Conservation (phyloP, 768 basidiomycete genomes). For the Coprinopsis marcescibilis region DNA sequence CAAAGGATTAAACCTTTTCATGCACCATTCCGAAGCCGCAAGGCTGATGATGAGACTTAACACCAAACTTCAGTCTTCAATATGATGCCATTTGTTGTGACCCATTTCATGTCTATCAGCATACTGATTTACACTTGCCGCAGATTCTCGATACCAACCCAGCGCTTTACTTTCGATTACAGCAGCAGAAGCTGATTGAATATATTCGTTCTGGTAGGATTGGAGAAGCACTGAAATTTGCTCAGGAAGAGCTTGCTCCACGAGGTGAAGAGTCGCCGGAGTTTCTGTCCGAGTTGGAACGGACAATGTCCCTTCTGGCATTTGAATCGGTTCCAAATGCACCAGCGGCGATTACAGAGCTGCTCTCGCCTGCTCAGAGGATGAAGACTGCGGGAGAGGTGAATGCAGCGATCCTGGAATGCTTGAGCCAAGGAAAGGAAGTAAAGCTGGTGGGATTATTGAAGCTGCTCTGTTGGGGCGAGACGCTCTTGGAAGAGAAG, state of each 20-base stretch:
- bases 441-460: slow-evolving; percentile 83
- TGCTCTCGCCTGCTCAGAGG: slow-evolving; percentile 82
- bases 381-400: slow-evolving; percentile 94
- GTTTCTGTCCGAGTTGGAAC: slow-evolving; percentile 87
- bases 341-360: slow-evolving; percentile 65
- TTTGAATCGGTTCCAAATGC: slow-evolving; percentile 61
- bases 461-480: slow-evolving; percentile 86
- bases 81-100: slow-evolving; percentile 50
- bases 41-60: slow-evolving; percentile 82
- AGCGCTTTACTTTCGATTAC: slow-evolving; percentile 88
- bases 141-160: slow-evolving; percentile 98
- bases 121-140: no score
- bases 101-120: slow-evolving; percentile 24
- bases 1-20: slow-evolving; percentile 88
- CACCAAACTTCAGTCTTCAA: slow-evolving; percentile 94
- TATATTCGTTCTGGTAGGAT: slow-evolving; percentile 80
- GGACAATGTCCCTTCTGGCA: slow-evolving; percentile 89
- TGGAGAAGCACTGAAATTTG: slow-evolving; percentile 80
- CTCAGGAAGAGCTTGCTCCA: slow-evolving; percentile 89
- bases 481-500: slow-evolving; percentile 67
- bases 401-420: slow-evolving; percentile 92
- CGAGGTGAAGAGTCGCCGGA: slow-evolving; percentile 93
- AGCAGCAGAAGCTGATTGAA: slow-evolving; percentile 95
- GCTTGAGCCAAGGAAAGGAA: slow-evolving; percentile 86
- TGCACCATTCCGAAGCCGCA: slow-evolving; percentile 94